Conservation (phyloP, 176 grass and related monocot genomes). For the Carex myosuroides region DNA sequence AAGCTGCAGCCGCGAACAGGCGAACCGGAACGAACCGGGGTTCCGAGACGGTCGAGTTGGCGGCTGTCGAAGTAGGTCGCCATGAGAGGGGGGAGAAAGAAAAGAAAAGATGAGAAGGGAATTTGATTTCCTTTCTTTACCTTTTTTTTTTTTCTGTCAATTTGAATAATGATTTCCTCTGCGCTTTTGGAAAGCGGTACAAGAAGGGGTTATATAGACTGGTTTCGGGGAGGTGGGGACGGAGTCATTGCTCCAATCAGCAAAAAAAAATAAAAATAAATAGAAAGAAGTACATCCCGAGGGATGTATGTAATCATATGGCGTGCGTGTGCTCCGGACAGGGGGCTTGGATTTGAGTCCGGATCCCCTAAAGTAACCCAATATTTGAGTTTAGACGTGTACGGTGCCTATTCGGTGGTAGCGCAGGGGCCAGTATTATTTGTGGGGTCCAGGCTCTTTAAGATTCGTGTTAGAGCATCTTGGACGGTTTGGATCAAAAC, state of each 20-base stretch:
- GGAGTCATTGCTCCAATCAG: neutral
- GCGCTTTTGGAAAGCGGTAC: neutral
- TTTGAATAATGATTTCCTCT: no score
- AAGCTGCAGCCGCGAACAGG: conserved; percentile 50
- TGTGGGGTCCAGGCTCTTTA: no score
- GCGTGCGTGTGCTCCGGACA: neutral
- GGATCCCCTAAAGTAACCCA: no score
- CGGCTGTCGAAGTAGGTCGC: conserved; percentile 52
- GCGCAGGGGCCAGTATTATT: no score
- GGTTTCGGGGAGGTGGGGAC: neutral
- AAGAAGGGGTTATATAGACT: neutral
- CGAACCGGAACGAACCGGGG: conserved; percentile 41
- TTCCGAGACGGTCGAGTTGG: conserved; percentile 41
- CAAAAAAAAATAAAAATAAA: neutral
- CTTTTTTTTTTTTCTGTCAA: no score
- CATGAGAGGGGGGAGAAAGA: conserved; percentile 7
- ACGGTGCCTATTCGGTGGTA: no score
- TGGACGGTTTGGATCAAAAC: no score
- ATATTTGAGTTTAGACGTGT: no score
- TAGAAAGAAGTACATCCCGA: no score
- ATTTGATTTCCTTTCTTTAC: neutral
- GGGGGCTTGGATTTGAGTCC: no score
- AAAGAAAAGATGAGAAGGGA: neutral
- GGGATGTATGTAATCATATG: neutral
- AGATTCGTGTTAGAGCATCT: no score